Evolutionary conservation across 306 rosid species (phyloP).

Genomic region (Fragaria ananassa): DNA sequence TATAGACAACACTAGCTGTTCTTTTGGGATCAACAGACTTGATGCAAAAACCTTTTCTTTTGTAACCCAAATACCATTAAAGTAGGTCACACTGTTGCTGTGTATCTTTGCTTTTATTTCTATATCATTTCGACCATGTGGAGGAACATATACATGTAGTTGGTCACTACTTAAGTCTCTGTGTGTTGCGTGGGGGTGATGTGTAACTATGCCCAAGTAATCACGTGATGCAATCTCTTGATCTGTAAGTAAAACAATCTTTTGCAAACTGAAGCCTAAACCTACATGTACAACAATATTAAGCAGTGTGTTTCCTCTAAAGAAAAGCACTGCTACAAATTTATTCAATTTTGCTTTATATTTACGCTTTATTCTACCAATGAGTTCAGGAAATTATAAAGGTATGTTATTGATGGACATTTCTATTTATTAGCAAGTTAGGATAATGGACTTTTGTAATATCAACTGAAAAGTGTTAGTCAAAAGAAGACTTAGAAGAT

Average conservation of each 20-base stretch:
- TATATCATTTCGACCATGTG: background rate
- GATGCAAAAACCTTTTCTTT: background rate
- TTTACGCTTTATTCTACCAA: background rate
- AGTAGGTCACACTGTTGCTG: background rate
- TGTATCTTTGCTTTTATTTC: background rate
- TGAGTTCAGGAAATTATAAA: background rate
- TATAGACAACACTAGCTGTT: background rate
- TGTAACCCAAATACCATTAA: background rate
- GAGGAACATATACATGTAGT: background rate
- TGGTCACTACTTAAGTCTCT: background rate
- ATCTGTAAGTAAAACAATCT: background rate
- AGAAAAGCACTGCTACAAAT: background rate
- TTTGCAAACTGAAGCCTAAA: background rate
- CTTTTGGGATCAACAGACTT: background rate
- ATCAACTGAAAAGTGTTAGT: background rate
- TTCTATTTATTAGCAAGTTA: background rate
- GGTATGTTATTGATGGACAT: background rate
- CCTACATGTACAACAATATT: background rate
- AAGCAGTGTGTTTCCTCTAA: background rate
- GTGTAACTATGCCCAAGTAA: background rate
- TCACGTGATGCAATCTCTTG: background rate
- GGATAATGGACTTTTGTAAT: background rate
- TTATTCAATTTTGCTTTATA: background rate
- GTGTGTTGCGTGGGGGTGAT: background rate
- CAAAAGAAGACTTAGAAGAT: background rate